phyloP scores from a whole-genome alignment of 805 yeast genomes.

The Cyberlindnera xylosilytica region DNA sequence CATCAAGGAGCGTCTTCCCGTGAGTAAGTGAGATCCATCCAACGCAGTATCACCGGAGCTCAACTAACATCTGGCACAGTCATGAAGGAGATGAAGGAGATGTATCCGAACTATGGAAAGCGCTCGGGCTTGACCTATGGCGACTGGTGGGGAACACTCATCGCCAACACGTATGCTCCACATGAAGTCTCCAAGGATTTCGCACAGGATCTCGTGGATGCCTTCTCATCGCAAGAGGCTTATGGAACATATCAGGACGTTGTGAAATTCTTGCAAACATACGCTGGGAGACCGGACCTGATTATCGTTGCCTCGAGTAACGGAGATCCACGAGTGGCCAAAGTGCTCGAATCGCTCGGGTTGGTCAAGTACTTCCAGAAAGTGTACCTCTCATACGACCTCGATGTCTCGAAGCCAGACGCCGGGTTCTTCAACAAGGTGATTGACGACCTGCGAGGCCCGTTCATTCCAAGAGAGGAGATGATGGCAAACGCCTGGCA shows the following conservation, averaged over 20 bases:
- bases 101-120: constrained; percentile 66
- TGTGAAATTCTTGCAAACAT: constrained; percentile 37
- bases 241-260: constrained; percentile 56
- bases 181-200: constrained; percentile 32
- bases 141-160: constrained; percentile 60
- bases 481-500: constrained; percentile 48
- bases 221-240: constrained; percentile 52
- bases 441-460: constrained; percentile 26
- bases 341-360: constrained; percentile 44
- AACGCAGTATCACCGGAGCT: no score
- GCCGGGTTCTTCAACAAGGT: constrained; percentile 43
- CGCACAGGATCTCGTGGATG: constrained; percentile 41
- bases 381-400: constrained; percentile 54
- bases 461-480: constrained; percentile 20
- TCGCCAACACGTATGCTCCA: constrained; percentile 42
- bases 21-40: no score
- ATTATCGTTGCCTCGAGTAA: constrained; percentile 51
- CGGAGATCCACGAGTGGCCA: constrained; percentile 54
- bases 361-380: constrained; percentile 39
- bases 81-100: constrained; percentile 34
- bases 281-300: constrained; percentile 31
- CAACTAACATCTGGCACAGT: constrained; percentile 26
- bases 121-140: constrained; percentile 29
- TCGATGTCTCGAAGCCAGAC: constrained; percentile 53
- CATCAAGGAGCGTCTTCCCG: constrained; percentile 20